Base-by-base conservation (phyloP, 148 eudicot species). In the Camellia lanceoleosa region DNA sequence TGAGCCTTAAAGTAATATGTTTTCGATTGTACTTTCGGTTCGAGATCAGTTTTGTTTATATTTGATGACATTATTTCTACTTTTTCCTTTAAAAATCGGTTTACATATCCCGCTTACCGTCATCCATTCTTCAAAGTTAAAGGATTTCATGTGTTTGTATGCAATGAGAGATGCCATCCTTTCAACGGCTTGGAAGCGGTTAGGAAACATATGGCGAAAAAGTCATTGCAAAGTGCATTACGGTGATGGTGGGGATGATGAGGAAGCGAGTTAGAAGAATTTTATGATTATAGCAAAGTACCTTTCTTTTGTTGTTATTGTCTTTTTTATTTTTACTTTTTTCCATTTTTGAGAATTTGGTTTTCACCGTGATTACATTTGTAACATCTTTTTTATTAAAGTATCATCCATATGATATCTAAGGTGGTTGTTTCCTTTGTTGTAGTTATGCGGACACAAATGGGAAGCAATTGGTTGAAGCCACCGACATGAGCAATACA, bases 151-250 rank as follows among this genome's bases (percentile, higher is more conserved):
- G 86, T 97, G 99, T 82, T 85, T 97, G 87, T 97, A 89, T 97
- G 99, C 89, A 91, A 92, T 68, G 95, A 91, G 78, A 91, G 97
- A 80, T 87, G 98, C 62, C 98, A 92, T 49, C 92, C 99, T 84
- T 97, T 97, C 84, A 94, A 89, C 85, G 90, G 97, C 86, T 86
- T 94, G 88, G 98, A 97, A 84, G 98, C 98, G n/a, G 99, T 94
- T 59, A 87, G 99, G 88, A 97, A 92, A 84, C 99, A 97, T 64
- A 97, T 97, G 99, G 95, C 83, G 63, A 80, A 97, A 97, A 84
- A 62, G 93, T 82, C 99, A 97, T 84, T 97, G 98, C 87, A 94
- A 92, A 91, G 99, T 97, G 47, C 97, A 90, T 79, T 94, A 89
- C 77, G 99, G 98, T 79, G 97, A 97, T 84, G 98, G 98, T 70